Percentiles rank a stretch among this genome's conserved stretches.
Evolutionary conservation across 768 basidiomycete species (phyloP).

Genomic region (Termitomyces sp.): DNA sequence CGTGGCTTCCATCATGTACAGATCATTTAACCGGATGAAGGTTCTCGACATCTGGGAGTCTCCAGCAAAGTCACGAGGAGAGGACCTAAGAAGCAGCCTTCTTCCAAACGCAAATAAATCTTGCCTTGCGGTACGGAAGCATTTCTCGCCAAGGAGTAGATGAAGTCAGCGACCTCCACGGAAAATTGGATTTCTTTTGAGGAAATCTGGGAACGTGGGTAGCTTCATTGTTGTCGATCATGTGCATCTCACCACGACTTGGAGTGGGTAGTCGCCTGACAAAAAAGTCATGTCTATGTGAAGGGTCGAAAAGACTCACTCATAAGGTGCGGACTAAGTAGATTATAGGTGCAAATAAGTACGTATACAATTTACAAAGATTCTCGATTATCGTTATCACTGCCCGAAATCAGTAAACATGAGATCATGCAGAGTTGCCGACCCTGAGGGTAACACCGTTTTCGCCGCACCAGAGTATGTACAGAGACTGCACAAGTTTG

Average conservation of each 20-base stretch:
- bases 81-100: constrained; percentile 2
- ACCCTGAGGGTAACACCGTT: neutral
- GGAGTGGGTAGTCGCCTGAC: too few relatives aligned
- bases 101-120: constrained; percentile 4
- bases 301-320: neutral
- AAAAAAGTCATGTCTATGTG: neutral
- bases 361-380: neutral
- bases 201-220: constrained; percentile 6
- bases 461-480: too few relatives aligned
- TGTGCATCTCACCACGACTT: neutral
- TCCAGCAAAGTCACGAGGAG: constrained; percentile 18
- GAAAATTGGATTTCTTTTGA: constrained; percentile 22
- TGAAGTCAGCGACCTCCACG: constrained; percentile 25
- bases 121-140: constrained; percentile 16
- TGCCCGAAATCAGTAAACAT: neutral
- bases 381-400: neutral
- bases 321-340: neutral
- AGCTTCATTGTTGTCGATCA: constrained; percentile 1
- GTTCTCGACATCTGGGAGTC: constrained; percentile 10
- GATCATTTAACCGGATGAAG: constrained; percentile 11
- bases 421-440: neutral
- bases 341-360: neutral
- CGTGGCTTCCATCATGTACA: constrained; percentile 17
- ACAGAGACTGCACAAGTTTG: too few relatives aligned
- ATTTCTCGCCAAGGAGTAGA: constrained; percentile 12